Conservation (phyloP, 1,139 yeast genomes). For the Nakaseomyces glabratus region DNA sequence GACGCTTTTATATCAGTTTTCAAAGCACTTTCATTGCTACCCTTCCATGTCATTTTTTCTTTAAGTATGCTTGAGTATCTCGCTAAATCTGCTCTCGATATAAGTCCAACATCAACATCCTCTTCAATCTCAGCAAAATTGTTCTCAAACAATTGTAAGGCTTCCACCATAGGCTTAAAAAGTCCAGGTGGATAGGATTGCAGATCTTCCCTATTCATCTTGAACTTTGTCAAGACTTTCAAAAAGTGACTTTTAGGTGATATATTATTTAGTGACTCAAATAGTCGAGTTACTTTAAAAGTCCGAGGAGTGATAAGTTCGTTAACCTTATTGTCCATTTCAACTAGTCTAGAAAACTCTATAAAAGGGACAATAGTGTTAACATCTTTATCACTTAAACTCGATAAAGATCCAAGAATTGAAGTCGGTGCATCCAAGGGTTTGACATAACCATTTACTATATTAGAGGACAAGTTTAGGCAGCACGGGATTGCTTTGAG, state of each 20-base stretch:
- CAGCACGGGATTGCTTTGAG: neutral
- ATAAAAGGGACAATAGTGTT: conserved; percentile 39
- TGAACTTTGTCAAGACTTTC: conserved; percentile 48
- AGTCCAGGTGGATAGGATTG: conserved; percentile 73
- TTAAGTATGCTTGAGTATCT: conserved; percentile 13
- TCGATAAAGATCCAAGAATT: conserved; percentile 27
- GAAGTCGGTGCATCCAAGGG: conserved; percentile 31
- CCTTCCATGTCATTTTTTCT: conserved; percentile 6
- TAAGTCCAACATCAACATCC: conserved; percentile 44
- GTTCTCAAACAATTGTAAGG: conserved; percentile 49
- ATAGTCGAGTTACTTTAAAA: conserved; percentile 45
- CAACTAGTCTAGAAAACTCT: conserved; percentile 61
- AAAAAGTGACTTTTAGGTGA: conserved; percentile 47
- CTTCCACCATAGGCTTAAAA: conserved; percentile 53
- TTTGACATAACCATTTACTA: conserved; percentile 16
- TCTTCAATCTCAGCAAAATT: conserved; percentile 45
- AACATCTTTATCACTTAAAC: conserved; percentile 24
- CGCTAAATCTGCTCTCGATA: conserved; percentile 60
- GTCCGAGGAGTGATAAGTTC: conserved; percentile 57
- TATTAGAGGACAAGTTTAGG: conserved; percentile 1
- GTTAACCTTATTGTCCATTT: conserved; percentile 56
- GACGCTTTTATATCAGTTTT: neutral
- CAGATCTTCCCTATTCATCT: conserved; percentile 43
- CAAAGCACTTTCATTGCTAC: neutral
- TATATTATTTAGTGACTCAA: conserved; percentile 53